Evolutionary conservation across 805 yeast genomes (phyloP).

Genomic region (Teunomyces cretensis): DNA sequence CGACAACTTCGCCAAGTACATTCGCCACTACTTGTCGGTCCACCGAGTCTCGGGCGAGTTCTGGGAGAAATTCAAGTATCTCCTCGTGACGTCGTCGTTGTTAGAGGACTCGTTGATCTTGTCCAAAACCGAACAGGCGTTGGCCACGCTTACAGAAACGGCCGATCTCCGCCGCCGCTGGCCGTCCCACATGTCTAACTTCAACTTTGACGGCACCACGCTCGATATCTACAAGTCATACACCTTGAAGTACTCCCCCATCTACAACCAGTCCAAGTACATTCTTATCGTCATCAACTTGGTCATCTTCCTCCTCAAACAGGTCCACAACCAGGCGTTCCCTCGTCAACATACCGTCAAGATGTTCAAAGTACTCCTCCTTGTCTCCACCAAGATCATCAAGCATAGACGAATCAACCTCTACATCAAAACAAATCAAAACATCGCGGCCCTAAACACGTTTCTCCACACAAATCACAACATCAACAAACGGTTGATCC

Average conservation of each 20-base stretch:
- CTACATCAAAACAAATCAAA: constrained; percentile 23
- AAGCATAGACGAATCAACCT: constrained; percentile 23
- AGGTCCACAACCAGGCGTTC: constrained; percentile 6
- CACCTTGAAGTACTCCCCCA: constrained; percentile 13
- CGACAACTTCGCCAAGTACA: constrained; percentile 20
- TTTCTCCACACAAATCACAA: constrained; percentile 34
- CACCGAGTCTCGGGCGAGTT: constrained; percentile 19
- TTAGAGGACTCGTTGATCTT: constrained; percentile 41
- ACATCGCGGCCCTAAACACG: constrained; percentile 22
- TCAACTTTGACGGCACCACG: constrained; percentile 22
- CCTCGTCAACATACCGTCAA: constrained; percentile 13
- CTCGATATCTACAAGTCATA: constrained; percentile 17
- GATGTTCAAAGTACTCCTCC: constrained; percentile 31
- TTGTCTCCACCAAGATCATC: constrained; percentile 27
- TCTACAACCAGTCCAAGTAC: constrained; percentile 11
- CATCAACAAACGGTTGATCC: constrained; percentile 36
- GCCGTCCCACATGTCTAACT: constrained; percentile 4
- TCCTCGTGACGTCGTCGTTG: constrained; percentile 35
- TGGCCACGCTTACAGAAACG: constrained; percentile 11
- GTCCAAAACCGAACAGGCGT: constrained; percentile 42
- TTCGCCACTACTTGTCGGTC: constrained; percentile 26
- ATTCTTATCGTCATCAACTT: constrained; percentile 22
- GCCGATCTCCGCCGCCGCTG: not conserved
- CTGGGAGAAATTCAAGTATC: constrained; percentile 44
- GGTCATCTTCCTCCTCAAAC: constrained; percentile 30